These are phyloP conservation scores for Flueggea neowawraea DNA, from an alignment of 441 rosid species.

Conservation along the genomic window DNA sequence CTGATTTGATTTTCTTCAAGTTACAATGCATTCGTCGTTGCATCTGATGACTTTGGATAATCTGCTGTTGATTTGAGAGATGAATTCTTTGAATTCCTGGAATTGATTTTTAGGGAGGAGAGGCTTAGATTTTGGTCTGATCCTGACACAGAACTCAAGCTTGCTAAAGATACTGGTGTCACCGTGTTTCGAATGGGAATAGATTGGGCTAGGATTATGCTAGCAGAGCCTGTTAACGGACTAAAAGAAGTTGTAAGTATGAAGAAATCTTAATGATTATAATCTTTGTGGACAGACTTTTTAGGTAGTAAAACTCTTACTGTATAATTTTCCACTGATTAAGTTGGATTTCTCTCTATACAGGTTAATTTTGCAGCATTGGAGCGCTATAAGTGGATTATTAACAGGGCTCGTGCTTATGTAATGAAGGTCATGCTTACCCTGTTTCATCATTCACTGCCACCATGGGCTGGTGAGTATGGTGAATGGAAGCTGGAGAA, in stretches of 20 bases:
- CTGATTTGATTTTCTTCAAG: too few relatives aligned
- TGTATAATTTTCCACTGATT: background rate
- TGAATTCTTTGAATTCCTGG: conserved; percentile 23
- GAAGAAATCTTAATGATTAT: conserved; percentile 2
- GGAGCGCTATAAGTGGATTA: conserved; percentile 90
- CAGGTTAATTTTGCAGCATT: conserved; percentile 92
- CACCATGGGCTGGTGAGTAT: conserved; percentile 96
- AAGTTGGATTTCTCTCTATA: conserved; percentile 18
- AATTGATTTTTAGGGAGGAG: conserved; percentile 61
- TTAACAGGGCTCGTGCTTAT: conserved; percentile 61
- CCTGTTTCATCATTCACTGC: conserved; percentile 93
- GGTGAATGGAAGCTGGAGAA: conserved; percentile 99
- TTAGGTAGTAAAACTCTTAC: background rate
- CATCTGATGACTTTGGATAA: background rate
- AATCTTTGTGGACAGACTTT: background rate
- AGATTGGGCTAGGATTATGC: conserved; percentile 93
- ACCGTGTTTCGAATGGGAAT: conserved; percentile 90
- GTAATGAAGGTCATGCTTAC: conserved; percentile 99
- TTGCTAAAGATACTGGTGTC: conserved; percentile 85
- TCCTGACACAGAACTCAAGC: conserved; percentile 85
- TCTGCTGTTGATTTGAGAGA: conserved; percentile 18
- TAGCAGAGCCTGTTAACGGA: conserved; percentile 74
- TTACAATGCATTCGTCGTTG: background rate
- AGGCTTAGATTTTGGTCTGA: conserved; percentile 97
- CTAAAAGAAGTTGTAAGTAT: conserved; percentile 61